Evolutionary conservation across 2,329 filamentous ascomycete genomes (phyloP).

Genomic region (Huntiella bhutanensis): DNA sequence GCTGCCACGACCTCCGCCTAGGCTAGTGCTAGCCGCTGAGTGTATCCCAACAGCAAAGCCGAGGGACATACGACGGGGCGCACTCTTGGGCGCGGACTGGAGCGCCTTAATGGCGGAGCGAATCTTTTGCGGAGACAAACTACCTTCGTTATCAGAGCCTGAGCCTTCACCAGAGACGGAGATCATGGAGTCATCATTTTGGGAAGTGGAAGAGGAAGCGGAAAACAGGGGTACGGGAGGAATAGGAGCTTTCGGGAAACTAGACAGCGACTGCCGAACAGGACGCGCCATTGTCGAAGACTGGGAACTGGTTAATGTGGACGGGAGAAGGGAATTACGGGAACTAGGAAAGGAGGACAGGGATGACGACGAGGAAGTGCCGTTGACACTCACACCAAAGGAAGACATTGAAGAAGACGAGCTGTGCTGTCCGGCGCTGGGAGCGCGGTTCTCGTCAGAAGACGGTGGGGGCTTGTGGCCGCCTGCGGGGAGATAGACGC

Average conservation of each 20-base stretch:
- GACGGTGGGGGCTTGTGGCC: background rate
- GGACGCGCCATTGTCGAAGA: background rate
- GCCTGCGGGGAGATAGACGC: slow-evolving; percentile 3
- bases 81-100: background rate
- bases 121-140: slow-evolving; percentile 11
- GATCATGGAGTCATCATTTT: background rate
- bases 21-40: background rate
- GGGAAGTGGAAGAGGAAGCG: slow-evolving; percentile 2
- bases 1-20: background rate
- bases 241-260: background rate
- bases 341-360: background rate
- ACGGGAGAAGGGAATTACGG: background rate
- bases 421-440: background rate
- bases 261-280: background rate
- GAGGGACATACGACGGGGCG: slow-evolving; percentile 8
- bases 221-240: background rate
- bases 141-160: slow-evolving; percentile 12
- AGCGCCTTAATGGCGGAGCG: slow-evolving; percentile 10
- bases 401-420: slow-evolving; percentile 8
- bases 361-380: slow-evolving; percentile 7
- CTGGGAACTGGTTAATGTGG: background rate
- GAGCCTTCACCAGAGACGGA: slow-evolving; percentile 4
- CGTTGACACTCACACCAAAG: slow-evolving; percentile 11
- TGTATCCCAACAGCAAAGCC: slow-evolving; percentile 3
- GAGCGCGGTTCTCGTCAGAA: slow-evolving; percentile 8